Evolutionary conservation across 768 basidiomycete genomes (phyloP), one percentile per base, ranked within the genome.

Genomic region (Suillus cothurnatus): DNA sequence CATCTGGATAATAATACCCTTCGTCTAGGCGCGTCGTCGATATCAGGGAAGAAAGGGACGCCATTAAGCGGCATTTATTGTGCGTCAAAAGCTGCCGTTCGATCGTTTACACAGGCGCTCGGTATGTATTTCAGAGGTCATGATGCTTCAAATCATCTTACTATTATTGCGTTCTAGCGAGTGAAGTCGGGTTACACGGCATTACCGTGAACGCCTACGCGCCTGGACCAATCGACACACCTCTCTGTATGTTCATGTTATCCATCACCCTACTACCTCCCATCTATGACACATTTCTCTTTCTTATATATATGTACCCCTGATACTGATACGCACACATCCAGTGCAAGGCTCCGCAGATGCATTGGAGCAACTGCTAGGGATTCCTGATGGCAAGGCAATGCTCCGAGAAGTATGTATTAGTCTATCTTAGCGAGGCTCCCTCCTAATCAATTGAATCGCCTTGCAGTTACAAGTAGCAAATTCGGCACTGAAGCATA

Each of bases 11-110:
- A 14, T 14, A 32, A 55, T 14, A 32, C 12, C 3, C 12, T 14
- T 32, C 14, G 2, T 21, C 39, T 9, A 63, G 62, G 62, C 15
- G 81, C 81, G 1, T 78, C 74, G 12, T 82, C 80, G 3, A 45
- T 77, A 3, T 71, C 70, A 4, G 79, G 78, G 38, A 78, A 79
- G 67, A 73, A 77, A 71, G 80, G 82, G 26, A 1, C 1, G 12
- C 1, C 31, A 55, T n/a, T 55, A 3, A 55, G n/a, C 32, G 21
- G 61, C 19, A 32, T 55, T 34, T 63, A 63, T 36, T 61, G 58
- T 61, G 57, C 62, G 19, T 59, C 47, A n/a, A 63, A 63, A n/a
- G 55, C 62, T 61, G 62, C 62, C 2, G 32, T 63, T 34, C 49
- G 62, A 58, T 63, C 62, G 19, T 58, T 63, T 19, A 63, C 62